Evolutionary conservation across 2,329 filamentous ascomycete genomes (phyloP), one percentile per base, ranked within the genome.

Genomic region (Aspergillus ochraceoroseus): DNA sequence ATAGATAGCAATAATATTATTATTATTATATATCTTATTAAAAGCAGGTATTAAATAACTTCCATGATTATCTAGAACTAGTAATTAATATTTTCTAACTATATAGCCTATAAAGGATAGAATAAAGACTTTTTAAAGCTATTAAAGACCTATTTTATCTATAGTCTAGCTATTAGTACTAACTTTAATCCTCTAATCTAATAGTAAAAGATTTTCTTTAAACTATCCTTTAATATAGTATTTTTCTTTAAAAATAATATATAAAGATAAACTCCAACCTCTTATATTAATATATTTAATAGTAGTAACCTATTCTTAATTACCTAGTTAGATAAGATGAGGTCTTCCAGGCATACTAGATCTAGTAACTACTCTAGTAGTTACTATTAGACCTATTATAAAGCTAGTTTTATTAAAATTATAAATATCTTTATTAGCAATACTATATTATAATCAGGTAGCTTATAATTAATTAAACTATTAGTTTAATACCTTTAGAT

Each of bases 351-450:
- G 5, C n/a, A 31, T 31, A 8, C 43, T 23, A 28, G 27, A 25
- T 30, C 45, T 26, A 11, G 32, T 44, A 40, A 48, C 37, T 9
- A 51, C 46, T 22, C 36, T 50, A 20, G 15, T 22, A 30, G 31
- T 41, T 22, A 23, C 32, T 27, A 47, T 40, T n/a, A 51, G 12
- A 8, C 46, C 42, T 35, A 48, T 52, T 26, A 30, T 14, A 28
- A 49, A 52, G 17, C 47, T 29, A 13, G 32, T 49, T 32, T 51
- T 29, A 27, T 51, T 38, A 27, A 51, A 47, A 34, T 51, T 51
- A 35, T 41, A 54, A 25, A 48, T 38, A 43, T 46, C 38, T 28
- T 33, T 12, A 27, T 46, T 32, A 11, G 28, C 18, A 17, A 48
- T 43, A 25, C 38, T 28, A 37, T 48, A 43, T 29, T 48, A 36